Evolutionary conservation across 139 green algal species (phyloP), one percentile per base, ranked within the genome.

Genomic region (Diplosphaera chodatii): DNA sequence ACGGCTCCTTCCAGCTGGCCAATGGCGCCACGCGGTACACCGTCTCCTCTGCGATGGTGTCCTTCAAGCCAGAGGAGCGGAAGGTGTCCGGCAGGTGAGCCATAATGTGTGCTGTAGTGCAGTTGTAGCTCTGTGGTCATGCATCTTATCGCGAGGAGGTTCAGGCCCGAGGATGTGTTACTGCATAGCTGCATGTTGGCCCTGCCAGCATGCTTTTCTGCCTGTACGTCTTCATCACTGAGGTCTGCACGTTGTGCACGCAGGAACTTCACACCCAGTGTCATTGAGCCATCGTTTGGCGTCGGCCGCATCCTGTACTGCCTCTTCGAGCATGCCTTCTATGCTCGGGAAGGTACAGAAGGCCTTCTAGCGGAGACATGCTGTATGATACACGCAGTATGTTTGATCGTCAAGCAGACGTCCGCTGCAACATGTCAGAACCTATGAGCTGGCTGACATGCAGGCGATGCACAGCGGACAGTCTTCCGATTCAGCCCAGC

Each of bases 241-340:
- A 10, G 8, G 6, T 6, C 37, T 20, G 23, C 16, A 23, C 48
- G 32, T 34, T 63, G 34, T 30, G 8, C 3, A 18, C 77, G 87
- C 73, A 83, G 85, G 63, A 91, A 78, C 64, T 96, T 94, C 85
- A 94, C 84, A 22, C 95, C 95, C 1, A 89, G 76, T 30, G 95
- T 99, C 29, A 97, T 99, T 63, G 95, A 99, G 87, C 95, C 95
- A 20, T 99, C 95, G 1, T 99, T 99, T 73, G 95, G 95, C 70
- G 96, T 99, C 64, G 95, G 95, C 16, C 89, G 95, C 77, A 95
- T 99, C 84, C 90, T 99, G 76, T 99, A 99, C 85, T 97, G 91
- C 88, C 83, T 99, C 66, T 98, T 97, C 72, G 95, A 99, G 86
- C 95, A 99, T 85, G 77, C 75, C 32, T 99, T 93, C 83, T 97